phyloP scores from a whole-genome alignment of 768 basidiomycete genomes.

The Kwoniella sp. region DNA sequence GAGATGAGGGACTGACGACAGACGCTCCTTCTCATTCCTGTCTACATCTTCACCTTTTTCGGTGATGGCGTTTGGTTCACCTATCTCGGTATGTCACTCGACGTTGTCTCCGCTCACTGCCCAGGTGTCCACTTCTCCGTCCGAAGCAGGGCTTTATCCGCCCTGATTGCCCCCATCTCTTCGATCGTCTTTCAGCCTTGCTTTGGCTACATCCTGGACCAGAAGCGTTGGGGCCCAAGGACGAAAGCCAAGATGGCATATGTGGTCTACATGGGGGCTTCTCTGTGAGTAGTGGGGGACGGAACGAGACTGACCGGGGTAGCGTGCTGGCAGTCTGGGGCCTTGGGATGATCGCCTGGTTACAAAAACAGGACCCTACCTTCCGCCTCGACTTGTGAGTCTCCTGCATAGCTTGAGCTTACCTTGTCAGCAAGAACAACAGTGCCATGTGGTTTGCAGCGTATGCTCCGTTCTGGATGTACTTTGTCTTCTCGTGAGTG shows the following conservation, averaged over 20 bases:
- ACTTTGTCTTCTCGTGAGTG: not conserved
- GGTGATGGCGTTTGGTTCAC: conserved; percentile 7
- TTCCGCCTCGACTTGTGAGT: not conserved
- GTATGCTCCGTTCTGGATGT: not conserved
- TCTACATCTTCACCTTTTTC: conserved; percentile 8
- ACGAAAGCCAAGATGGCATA: not conserved
- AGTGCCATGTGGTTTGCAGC: not conserved
- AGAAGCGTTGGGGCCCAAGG: not conserved
- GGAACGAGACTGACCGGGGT: not conserved
- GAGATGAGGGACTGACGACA: not conserved
- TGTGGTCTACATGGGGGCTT: not conserved
- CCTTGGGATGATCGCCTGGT: not conserved
- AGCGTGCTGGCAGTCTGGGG: not conserved
- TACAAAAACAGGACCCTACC: not conserved
- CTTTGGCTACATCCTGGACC: not conserved
- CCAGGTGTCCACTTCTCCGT: conserved; percentile 3
- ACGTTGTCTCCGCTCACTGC: not conserved
- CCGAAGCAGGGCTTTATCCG: conserved; percentile 1
- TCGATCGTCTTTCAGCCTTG: not conserved
- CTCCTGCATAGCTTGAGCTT: not conserved
- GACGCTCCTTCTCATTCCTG: conserved; percentile 7
- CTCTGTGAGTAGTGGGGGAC: not conserved
- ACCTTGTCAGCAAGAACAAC: not conserved
- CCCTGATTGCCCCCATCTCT: not conserved
- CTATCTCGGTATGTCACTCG: not conserved